phyloP scores from a whole-genome alignment of 805 yeast genomes.

The Metschnikowia peoriensis region DNA sequence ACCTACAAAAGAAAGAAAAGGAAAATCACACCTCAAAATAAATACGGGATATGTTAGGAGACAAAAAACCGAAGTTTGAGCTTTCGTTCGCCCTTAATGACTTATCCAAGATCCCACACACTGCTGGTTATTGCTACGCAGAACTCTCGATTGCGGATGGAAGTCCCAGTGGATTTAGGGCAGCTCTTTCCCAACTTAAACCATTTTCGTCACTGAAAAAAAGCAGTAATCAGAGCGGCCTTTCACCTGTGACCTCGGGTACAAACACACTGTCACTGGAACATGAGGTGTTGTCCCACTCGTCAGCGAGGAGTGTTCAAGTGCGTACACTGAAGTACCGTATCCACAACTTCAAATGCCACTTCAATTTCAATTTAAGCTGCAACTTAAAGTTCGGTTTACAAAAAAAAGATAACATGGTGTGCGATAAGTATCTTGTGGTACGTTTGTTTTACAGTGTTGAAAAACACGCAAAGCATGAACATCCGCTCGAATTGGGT shows the following conservation, averaged over 20 bases:
- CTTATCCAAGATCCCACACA: slow-evolving; percentile 80
- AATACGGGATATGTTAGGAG: slow-evolving; percentile 11
- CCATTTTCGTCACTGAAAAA: slow-evolving; percentile 15
- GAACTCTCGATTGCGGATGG: slow-evolving; percentile 62
- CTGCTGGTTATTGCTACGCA: slow-evolving; percentile 64
- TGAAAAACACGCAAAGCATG: slow-evolving; percentile 22
- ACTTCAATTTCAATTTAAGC: slow-evolving; percentile 32
- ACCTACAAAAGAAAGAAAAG: neutral
- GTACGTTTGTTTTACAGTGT: slow-evolving; percentile 38
- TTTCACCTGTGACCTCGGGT: neutral
- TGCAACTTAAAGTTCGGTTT: slow-evolving; percentile 42
- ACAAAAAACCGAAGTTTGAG: slow-evolving; percentile 59
- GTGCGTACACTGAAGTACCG: slow-evolving; percentile 31
- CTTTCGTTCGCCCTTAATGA: slow-evolving; percentile 61
- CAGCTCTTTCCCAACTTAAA: slow-evolving; percentile 13
- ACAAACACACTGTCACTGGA: neutral
- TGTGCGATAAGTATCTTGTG: slow-evolving; percentile 43
- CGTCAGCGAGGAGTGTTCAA: slow-evolving; percentile 24
- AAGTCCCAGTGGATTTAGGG: slow-evolving; percentile 15
- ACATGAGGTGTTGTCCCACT: neutral
- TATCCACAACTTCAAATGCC: slow-evolving; percentile 40
- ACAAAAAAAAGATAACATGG: slow-evolving; percentile 35
- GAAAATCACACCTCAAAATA: neutral
- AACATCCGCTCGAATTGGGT: slow-evolving; percentile 54
- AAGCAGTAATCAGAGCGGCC: neutral